phyloP scores from a whole-genome alignment of 306 rosid species.

The Pterocarpus macrocarpus region DNA sequence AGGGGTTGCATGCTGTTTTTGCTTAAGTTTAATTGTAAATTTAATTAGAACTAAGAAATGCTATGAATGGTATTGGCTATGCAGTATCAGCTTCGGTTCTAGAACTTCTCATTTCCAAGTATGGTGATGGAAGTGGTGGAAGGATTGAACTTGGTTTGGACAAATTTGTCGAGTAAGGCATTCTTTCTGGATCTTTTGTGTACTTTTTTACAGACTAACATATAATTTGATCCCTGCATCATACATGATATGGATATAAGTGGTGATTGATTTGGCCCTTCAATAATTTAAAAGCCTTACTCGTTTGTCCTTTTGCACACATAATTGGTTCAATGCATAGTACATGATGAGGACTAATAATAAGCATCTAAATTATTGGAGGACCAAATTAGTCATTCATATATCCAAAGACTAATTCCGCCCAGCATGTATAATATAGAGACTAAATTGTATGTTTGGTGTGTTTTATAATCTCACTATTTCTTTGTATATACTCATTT shows the following conservation, averaged over 20 bases:
- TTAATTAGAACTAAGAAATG: constrained; percentile 87
- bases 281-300: background rate
- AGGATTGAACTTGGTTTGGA: constrained; percentile 76
- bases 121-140: constrained; percentile 64
- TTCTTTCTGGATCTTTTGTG: constrained; percentile 32
- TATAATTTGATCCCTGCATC: background rate
- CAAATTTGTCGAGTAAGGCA: constrained; percentile 80
- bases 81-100: constrained; percentile 75
- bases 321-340: too few relatives aligned
- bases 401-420: too few relatives aligned
- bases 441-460: too few relatives aligned
- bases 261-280: background rate
- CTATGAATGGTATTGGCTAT: constrained; percentile 82
- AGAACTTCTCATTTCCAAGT: constrained; percentile 73
- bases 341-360: too few relatives aligned
- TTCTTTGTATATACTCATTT: too few relatives aligned
- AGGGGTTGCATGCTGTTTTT: constrained; percentile 59
- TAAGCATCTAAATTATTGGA: background rate
- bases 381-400: constrained; percentile 1
- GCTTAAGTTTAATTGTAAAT: constrained; percentile 39
- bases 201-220: background rate
- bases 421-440: too few relatives aligned
- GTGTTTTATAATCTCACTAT: too few relatives aligned
- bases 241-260: too few relatives aligned
- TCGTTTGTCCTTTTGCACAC: too few relatives aligned